Evolutionary conservation across 75 land plant species (phyloP), one percentile per base, ranked within the genome.

Genomic region (Larix kaempferi): DNA sequence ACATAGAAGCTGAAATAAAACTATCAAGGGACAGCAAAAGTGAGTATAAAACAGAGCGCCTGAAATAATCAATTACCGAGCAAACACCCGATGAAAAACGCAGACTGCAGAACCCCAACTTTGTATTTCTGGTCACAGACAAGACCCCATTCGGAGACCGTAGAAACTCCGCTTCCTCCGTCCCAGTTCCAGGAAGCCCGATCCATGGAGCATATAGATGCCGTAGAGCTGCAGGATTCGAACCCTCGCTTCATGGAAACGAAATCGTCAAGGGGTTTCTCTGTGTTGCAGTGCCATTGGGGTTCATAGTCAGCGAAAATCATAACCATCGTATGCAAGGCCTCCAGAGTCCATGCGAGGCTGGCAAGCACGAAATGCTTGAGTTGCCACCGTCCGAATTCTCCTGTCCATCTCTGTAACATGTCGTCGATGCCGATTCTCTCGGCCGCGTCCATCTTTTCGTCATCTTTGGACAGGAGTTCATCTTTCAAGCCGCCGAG

Each of bases 131-230:
- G 75, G 3, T 80, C 92, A 63, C 97, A 92, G 59, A 80, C 78
- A 17, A 71, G 74, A 80, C 79, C 85, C 95, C 94, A 94, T 77
- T 94, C 88, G 6, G 91, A 82, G 80, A 86, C 95, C 17, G 89
- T 92, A 49, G 95, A 94, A 62, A 78, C 49, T 1, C 82, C 85
- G 22, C 49, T n/a, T 1, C 94, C 88, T 4, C 77, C 86, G 57
- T 58, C 72, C 95, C 95, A 93, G 69, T 92, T 89, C 96, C 96
- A 93, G 33, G 79, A 79, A 25, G 83, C 79, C 33, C 82, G 76
- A 29, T 80, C 84, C 78, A 84, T 27, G 19, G 79, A 81, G 71
- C 89, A 88, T 15, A 80, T 63, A 21, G 72, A 69, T 37, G 10
- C 52, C n/a, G 60, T 16, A 1, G 73, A 23, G 78, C 35, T 41